Conservation (phyloP, 2,329 filamentous ascomycete species). For the Hypoxylon sp. region DNA sequence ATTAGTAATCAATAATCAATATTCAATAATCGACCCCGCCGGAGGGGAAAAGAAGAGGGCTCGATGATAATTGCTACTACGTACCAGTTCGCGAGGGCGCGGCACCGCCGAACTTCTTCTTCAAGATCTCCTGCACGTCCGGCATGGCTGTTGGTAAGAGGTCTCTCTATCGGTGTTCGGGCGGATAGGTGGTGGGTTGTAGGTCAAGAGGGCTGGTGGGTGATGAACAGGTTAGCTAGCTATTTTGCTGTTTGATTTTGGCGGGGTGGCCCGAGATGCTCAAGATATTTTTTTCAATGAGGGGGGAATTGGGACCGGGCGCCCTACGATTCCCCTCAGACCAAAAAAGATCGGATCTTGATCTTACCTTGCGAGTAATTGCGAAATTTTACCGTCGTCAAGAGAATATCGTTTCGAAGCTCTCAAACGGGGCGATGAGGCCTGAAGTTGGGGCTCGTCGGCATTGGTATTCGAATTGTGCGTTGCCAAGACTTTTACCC, state of each 20-base stretch:
- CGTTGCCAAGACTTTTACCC: constrained; percentile 53
- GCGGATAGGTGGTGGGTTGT: constrained; percentile 22
- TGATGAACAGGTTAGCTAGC: constrained; percentile 12
- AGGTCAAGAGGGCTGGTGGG: constrained; percentile 26
- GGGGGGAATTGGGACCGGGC: background rate
- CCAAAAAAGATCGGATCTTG: background rate
- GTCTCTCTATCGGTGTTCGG: constrained; percentile 32
- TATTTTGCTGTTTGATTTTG: constrained; percentile 6
- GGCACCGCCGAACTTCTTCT: constrained; percentile 56
- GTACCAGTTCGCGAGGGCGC: constrained; percentile 55
- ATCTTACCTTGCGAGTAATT: constrained; percentile 42
- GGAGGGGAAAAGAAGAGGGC: background rate
- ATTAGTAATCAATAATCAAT: constrained; percentile 42
- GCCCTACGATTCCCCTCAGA: background rate
- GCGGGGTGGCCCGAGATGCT: background rate
- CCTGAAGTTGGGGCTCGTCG: constrained; percentile 43
- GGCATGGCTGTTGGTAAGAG: constrained; percentile 49
- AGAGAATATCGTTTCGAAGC: constrained; percentile 27
- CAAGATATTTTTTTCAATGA: constrained; percentile 5
- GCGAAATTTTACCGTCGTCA: constrained; percentile 44
- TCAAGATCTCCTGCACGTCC: constrained; percentile 63
- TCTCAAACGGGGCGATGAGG: constrained; percentile 43
- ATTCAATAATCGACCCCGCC: constrained; percentile 3
- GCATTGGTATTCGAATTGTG: constrained; percentile 51
- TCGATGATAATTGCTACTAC: constrained; percentile 28